A percentile compares a stretch with the other conserved stretches of the same genome.
Conservation (phyloP, 2,329 filamentous ascomycete species). For the Boeremia exigua region DNA sequence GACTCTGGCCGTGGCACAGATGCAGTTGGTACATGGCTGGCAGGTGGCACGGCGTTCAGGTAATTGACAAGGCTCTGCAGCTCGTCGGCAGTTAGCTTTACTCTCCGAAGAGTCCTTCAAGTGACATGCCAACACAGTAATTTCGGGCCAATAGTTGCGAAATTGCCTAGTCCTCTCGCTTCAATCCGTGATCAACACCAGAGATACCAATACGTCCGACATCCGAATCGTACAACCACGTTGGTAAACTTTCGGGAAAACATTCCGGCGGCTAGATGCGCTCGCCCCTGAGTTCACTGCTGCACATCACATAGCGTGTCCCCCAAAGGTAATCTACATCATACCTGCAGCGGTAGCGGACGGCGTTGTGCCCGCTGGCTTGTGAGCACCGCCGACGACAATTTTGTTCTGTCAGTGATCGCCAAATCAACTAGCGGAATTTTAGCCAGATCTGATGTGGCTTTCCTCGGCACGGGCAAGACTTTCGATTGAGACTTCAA, state of each 20-base stretch:
- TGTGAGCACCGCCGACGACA: neutral
- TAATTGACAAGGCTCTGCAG: slow-evolving; percentile 18
- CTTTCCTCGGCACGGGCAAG: slow-evolving; percentile 6
- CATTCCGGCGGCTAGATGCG: neutral
- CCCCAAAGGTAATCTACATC: slow-evolving; percentile 5
- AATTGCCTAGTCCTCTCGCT: slow-evolving; percentile 9
- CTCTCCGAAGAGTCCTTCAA: neutral
- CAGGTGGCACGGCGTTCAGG: slow-evolving; percentile 12
- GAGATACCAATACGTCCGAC: slow-evolving; percentile 4
- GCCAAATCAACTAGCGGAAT: neutral
- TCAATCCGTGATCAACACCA: slow-evolving; percentile 6
- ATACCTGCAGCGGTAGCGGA: slow-evolving; percentile 8
- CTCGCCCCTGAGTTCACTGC: neutral
- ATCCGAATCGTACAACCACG: slow-evolving; percentile 2
- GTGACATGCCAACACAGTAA: slow-evolving; percentile 21
- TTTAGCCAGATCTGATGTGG: slow-evolving; percentile 5
- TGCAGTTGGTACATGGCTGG: slow-evolving; percentile 21
- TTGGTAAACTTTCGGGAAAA: slow-evolving; percentile 2
- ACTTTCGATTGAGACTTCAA: slow-evolving; percentile 7
- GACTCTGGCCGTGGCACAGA: slow-evolving; percentile 31
- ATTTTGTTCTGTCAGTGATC: slow-evolving; percentile 1
- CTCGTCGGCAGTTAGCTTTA: slow-evolving; percentile 15
- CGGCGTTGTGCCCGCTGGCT: slow-evolving; percentile 3
- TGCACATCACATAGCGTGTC: neutral
- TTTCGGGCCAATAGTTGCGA: slow-evolving; percentile 12